Evolutionary conservation across 257 asterid species (phyloP).

Genomic region (Paraleonurus japonicus): DNA sequence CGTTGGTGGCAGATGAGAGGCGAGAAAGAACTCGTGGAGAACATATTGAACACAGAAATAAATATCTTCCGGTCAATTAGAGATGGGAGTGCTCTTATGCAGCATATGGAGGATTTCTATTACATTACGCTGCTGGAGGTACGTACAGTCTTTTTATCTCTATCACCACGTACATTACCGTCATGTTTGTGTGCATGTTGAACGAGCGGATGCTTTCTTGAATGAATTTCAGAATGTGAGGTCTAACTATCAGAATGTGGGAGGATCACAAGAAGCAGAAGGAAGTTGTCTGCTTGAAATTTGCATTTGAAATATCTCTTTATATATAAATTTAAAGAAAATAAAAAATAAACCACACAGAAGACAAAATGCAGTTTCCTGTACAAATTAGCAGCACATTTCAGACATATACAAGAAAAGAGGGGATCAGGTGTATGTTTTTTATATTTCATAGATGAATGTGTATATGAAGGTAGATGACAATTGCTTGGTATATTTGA

Average conservation of each 20-base stretch:
- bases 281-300: conserved; percentile 37
- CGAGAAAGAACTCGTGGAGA: conserved; percentile 87
- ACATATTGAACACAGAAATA: conserved; percentile 89
- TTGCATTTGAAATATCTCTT: neutral
- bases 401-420: neutral
- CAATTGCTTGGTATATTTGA: neutral
- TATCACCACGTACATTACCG: neutral
- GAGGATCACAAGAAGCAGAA: conserved; percentile 44
- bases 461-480: neutral
- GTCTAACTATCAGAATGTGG: conserved; percentile 55
- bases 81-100: conserved; percentile 99
- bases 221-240: conserved; percentile 57
- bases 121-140: conserved; percentile 89
- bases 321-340: neutral
- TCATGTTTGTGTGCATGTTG: neutral
- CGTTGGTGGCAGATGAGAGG: conserved; percentile 73
- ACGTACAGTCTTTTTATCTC: neutral
- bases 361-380: neutral
- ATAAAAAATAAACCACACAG: neutral
- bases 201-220: neutral
- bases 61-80: conserved; percentile 86
- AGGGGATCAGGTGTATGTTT: neutral
- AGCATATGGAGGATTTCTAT: conserved; percentile 99
- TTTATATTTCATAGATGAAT: neutral
- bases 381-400: neutral